phyloP scores from a whole-genome alignment of 73 alveolate genomes.

The Paramecium primaurelia region DNA sequence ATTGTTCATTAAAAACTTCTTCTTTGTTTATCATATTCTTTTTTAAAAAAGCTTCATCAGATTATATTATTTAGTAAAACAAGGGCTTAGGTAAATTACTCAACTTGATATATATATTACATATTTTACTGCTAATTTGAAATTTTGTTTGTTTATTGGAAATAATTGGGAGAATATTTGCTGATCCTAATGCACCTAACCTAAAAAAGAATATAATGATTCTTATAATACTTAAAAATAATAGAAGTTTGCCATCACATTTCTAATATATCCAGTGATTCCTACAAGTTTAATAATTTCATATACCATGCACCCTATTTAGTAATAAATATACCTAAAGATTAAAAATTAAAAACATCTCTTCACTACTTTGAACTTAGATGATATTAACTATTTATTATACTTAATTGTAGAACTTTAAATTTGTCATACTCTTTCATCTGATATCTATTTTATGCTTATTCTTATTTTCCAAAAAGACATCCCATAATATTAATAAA shows the following conservation, averaged over 20 bases:
- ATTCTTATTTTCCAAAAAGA: background rate
- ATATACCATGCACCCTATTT: slow-evolving; percentile 33
- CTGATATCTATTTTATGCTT: background rate
- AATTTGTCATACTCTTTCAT: background rate
- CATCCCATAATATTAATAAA: slow-evolving; percentile 20
- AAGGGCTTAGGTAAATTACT: background rate
- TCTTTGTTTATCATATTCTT: background rate
- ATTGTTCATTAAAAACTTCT: background rate
- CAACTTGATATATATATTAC: background rate
- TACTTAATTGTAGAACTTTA: background rate
- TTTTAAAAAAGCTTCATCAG: slow-evolving; percentile 20
- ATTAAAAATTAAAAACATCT: background rate
- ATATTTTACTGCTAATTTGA: background rate
- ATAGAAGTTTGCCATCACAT: slow-evolving; percentile 3
- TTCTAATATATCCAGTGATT: background rate
- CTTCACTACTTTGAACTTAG: background rate
- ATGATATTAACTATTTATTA: background rate
- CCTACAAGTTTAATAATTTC: background rate
- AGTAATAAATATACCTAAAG: background rate
- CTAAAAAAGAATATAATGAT: background rate
- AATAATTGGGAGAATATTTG: background rate
- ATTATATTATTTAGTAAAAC: background rate
- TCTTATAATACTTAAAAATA: background rate
- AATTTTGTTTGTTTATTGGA: background rate
- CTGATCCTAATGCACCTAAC: background rate